phyloP scores from a whole-genome alignment of 495 filamentous ascomycete genomes.

The Tuber magnatum region DNA sequence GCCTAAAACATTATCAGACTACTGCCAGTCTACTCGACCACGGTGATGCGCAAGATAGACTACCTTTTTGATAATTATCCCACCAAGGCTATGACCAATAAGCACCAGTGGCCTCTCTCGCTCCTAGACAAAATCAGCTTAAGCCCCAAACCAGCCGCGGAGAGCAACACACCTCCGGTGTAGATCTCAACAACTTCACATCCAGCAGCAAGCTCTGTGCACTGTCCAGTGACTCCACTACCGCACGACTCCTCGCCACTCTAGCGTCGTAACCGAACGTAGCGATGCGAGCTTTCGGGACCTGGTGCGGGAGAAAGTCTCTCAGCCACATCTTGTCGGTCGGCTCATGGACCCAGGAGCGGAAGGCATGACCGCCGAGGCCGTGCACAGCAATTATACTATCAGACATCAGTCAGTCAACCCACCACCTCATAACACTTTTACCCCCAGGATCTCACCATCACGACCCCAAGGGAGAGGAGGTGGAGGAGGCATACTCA shows the following conservation, averaged over 20 bases:
- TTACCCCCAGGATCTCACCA: neutral
- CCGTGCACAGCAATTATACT: constrained; percentile 39
- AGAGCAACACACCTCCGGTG: neutral
- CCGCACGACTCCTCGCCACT: constrained; percentile 6
- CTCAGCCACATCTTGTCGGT: constrained; percentile 35
- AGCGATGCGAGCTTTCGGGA: constrained; percentile 38
- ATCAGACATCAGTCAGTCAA: neutral
- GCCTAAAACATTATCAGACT: constrained; percentile 15
- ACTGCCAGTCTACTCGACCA: neutral
- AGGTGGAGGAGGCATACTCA: neutral
- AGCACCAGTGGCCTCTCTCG: constrained; percentile 28
- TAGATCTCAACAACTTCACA: neutral
- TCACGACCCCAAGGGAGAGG: neutral
- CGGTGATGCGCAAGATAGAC: neutral
- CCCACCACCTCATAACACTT: neutral
- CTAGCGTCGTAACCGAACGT: constrained; percentile 40
- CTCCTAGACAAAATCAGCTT: constrained; percentile 11
- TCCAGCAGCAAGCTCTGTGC: neutral
- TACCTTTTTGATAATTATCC: constrained; percentile 30
- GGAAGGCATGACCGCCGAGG: constrained; percentile 27
- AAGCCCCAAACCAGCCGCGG: neutral
- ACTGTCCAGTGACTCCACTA: neutral
- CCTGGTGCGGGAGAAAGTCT: constrained; percentile 36
- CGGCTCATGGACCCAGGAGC: constrained; percentile 29
- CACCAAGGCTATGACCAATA: constrained; percentile 32